phyloP scores from a whole-genome alignment of 805 yeast genomes.

The Yamadazyma kitorensis region DNA sequence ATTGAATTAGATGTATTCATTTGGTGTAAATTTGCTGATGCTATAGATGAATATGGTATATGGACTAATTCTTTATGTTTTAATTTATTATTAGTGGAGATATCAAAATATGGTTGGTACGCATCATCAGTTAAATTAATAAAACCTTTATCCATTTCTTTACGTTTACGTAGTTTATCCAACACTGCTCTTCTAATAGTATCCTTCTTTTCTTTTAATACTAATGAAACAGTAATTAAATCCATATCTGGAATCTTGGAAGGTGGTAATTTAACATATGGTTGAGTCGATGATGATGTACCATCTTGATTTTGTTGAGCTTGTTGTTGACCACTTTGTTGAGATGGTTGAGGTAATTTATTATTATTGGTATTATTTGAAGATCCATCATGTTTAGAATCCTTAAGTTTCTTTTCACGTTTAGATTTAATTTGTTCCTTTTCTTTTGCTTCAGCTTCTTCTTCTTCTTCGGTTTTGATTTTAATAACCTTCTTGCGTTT shows the following conservation, averaged over 20 bases:
- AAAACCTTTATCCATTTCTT: conserved; percentile 69
- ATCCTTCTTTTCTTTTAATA: conserved; percentile 69
- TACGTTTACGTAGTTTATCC: conserved; percentile 74
- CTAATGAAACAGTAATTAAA: conserved; percentile 73
- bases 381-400: conserved; percentile 15
- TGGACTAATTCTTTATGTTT: conserved; percentile 52
- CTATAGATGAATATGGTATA: conserved; percentile 76
- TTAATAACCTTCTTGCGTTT: conserved; percentile 57
- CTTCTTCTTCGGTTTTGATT: conserved; percentile 37
- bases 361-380: conserved; percentile 4
- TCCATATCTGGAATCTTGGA: conserved; percentile 93
- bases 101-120: conserved; percentile 73
- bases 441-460: conserved; percentile 26
- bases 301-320: conserved; percentile 8
- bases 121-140: conserved; percentile 86
- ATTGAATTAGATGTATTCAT: conserved; percentile 58
- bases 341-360: conserved; percentile 13
- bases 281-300: conserved; percentile 48
- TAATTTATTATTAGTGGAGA: conserved; percentile 51
- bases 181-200: conserved; percentile 81
- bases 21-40: conserved; percentile 63
- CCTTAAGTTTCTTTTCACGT: conserved; percentile 20
- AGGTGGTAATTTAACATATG: conserved; percentile 83
- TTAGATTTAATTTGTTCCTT: conserved; percentile 18
- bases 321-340: conserved; percentile 10